Conservation (phyloP, 106 monocot genomes). For the Dendrobium huoshanense region DNA sequence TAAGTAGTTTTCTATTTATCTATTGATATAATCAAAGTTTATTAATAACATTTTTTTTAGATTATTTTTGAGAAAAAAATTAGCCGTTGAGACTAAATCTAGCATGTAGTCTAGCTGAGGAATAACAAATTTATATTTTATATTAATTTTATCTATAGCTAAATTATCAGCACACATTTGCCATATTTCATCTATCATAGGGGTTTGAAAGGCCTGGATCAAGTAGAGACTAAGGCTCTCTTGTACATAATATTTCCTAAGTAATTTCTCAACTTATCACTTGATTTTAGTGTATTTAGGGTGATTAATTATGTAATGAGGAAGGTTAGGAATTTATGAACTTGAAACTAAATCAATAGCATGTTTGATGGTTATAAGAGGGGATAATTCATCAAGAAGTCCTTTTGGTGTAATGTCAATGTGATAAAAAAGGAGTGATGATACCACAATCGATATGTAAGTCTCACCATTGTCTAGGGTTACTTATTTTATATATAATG, state of each 20-base stretch:
- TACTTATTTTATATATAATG: too few species aligned
- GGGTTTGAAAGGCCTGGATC: background rate
- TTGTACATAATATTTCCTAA: background rate
- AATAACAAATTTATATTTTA: background rate
- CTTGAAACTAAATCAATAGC: too few species aligned
- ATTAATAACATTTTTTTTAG: background rate
- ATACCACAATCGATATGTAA: too few species aligned
- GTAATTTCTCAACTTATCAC: background rate
- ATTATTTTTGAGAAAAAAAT: slow-evolving; percentile 1
- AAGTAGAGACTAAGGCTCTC: background rate
- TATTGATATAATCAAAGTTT: background rate
- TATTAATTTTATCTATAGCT: background rate
- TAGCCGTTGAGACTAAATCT: background rate
- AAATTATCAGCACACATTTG: background rate
- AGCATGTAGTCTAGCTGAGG: slow-evolving; percentile 1
- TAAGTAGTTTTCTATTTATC: background rate
- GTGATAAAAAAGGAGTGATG: too few species aligned
- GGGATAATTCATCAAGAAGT: too few species aligned
- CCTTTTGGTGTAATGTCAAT: too few species aligned
- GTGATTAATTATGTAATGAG: background rate
- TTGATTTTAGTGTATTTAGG: background rate
- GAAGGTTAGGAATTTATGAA: too few species aligned
- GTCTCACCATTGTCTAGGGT: too few species aligned
- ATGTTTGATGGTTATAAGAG: too few species aligned
- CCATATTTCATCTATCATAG: slow-evolving; percentile 8